Conservation (phyloP, 495 filamentous ascomycete species). For the Oidiodendron maius region DNA sequence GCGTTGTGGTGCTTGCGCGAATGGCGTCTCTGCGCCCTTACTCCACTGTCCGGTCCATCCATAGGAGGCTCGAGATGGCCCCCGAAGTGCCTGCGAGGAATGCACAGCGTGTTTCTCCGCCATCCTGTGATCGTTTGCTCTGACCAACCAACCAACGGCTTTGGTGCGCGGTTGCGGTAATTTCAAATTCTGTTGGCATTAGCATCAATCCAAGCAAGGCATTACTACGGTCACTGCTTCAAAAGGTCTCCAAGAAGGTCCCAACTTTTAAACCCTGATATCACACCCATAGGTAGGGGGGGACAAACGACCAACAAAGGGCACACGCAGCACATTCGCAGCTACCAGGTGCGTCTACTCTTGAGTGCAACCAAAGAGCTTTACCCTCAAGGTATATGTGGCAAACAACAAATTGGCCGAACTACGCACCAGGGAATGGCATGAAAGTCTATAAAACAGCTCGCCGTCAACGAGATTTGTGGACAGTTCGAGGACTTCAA, state of each 20-base stretch:
- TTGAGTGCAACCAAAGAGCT: conserved; percentile 7
- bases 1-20: too few species aligned
- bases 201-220: too few species aligned
- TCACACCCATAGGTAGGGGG: conserved; percentile 17
- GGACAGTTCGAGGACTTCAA: conserved; percentile 5
- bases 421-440: conserved; percentile 22
- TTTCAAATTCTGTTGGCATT: conserved; percentile 8
- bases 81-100: conserved; percentile 1
- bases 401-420: conserved; percentile 18
- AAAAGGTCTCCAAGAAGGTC: too few species aligned
- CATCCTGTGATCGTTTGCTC: conserved; percentile 4
- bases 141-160: conserved; percentile 4
- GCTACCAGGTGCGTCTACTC: conserved; percentile 10
- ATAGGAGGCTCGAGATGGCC: conserved; percentile 17
- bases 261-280: too few species aligned
- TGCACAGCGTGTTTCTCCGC: conserved; percentile 7
- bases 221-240: too few species aligned
- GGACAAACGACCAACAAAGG: conserved; percentile 19
- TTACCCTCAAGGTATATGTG: conserved; percentile 17
- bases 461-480: conserved; percentile 14
- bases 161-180: conserved; percentile 5
- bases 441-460: conserved; percentile 25
- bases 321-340: conserved; percentile 9
- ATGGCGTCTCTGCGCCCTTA: too few species aligned
- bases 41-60: conserved; percentile 15